Base-by-base conservation (phyloP, 2,329 filamentous ascomycete genomes). In the Metarhizium album region DNA sequence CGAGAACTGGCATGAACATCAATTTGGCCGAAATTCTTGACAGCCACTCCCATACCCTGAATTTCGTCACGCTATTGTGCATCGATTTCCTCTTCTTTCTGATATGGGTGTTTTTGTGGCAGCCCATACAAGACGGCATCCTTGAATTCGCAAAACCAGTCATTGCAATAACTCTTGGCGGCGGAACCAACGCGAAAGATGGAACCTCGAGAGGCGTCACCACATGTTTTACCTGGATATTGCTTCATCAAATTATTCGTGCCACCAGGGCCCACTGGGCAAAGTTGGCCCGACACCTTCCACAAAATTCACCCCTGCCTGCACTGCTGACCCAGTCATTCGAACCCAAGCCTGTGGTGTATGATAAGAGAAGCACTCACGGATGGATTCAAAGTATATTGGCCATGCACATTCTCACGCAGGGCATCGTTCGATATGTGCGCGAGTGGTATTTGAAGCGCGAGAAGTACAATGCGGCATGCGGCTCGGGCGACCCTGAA, bases 11-110 rank as follows among this genome's bases (percentile, higher is more conserved):
- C 56, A 72, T 89, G 59, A 91, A 87, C 63, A 70, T 90, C 55
- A 93, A 87, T 62, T 80, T 95, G 60, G 88, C 87, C 67, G 90
- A 96, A 65, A 87, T 96, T 60, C 90, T 96, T 64, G 88, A 95
- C 65, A 86, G 87, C 54, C 87, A 87, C 55, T 82, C 87, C 47
- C 89, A 87, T 55, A 90, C 88, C 42, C 90, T 90, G 20, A 94
- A 90, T 6, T 72, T 95, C 54, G 84, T 86, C 52, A 94, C 89
- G 6, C 85, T 95, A 57, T 72, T 91, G 52, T 84, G 88, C 56
- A 86, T 94, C 67, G 91, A 96, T 65, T 75, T 85, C 47, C 79
- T 93, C 60, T 86, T 91, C 59, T 76, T 96, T 59, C 73, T 91
- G 56, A 74, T 93, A 55, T 96, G 90, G 87, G 74, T 95, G 45